Conservation (phyloP, 441 rosid species). For the Populus trichocarpa region DNA sequence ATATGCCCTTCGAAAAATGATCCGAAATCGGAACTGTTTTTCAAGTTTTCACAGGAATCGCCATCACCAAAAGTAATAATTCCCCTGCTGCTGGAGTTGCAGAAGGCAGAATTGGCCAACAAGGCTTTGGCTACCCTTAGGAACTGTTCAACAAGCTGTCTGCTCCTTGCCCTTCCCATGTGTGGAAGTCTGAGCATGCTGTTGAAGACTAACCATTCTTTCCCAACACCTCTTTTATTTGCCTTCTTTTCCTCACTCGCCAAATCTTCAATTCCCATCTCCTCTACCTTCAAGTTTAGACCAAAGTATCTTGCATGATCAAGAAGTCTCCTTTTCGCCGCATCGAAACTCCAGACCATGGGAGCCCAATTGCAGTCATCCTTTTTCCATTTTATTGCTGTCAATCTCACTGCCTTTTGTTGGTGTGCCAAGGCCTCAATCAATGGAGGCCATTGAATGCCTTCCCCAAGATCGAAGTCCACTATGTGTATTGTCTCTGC, state of each 20-base stretch:
- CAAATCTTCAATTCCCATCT: constrained; percentile 27
- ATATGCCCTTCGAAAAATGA: constrained; percentile 27
- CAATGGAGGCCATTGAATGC: constrained; percentile 42
- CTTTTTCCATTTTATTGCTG: constrained; percentile 24
- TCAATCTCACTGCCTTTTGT: constrained; percentile 24
- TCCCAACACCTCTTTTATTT: constrained; percentile 16
- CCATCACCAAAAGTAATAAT: constrained; percentile 33
- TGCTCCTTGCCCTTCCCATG: constrained; percentile 33
- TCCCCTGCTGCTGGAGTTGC: constrained; percentile 13
- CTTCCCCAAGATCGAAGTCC: constrained; percentile 44
- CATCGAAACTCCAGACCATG: constrained; percentile 23
- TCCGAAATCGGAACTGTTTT: constrained; percentile 15
- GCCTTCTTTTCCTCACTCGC: constrained; percentile 20
- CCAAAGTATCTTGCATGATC: constrained; percentile 25
- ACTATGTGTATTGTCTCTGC: constrained; percentile 22
- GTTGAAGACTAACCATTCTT: constrained; percentile 36
- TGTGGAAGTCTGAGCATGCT: constrained; percentile 40
- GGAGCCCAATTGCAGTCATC: constrained; percentile 5
- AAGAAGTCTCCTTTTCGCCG: constrained; percentile 26
- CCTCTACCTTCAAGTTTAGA: constrained; percentile 25
- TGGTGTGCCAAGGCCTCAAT: constrained; percentile 27
- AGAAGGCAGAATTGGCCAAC: not conserved
- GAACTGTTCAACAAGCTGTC: constrained; percentile 28
- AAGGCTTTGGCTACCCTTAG: constrained; percentile 21
- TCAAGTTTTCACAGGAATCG: constrained; percentile 18